Conservation (phyloP, 169 alveolate genomes). For the Eimeria maxima region DNA sequence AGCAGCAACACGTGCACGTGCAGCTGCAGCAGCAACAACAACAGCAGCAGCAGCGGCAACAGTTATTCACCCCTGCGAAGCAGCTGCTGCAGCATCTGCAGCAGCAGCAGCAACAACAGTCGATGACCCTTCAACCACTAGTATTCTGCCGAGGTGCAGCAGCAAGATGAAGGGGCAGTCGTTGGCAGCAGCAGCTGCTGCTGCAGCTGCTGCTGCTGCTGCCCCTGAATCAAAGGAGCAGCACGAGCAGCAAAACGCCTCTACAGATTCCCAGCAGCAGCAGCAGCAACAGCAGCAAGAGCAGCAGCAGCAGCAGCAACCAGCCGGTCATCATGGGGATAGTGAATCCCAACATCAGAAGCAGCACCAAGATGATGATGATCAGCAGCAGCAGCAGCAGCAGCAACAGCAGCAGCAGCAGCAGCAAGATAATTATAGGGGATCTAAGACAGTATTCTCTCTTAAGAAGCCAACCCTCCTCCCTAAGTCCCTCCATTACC, state of each 20-base stretch:
- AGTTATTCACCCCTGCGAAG: no score
- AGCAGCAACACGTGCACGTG: no score
- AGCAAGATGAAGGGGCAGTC: conserved; percentile 23
- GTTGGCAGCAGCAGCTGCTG: conserved; percentile 6
- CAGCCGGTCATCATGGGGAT: not conserved
- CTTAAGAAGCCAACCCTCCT: conserved; percentile 55
- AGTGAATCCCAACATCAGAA: not conserved
- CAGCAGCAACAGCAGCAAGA: conserved; percentile 20
- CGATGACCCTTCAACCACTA: not conserved
- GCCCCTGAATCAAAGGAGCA: not conserved
- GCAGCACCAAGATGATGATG: not conserved
- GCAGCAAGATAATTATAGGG: not conserved
- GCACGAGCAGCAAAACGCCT: not conserved
- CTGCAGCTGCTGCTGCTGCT: not conserved
- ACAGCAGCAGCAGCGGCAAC: conserved; percentile 44
- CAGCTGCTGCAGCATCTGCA: no score
- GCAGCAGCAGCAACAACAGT: not conserved
- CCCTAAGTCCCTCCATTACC: conserved; percentile 44
- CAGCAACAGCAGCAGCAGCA: conserved; percentile 7
- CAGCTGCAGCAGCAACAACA: no score
- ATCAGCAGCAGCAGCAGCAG: conserved; percentile 27
- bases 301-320: conserved; percentile 22
- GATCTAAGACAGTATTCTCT: conserved; percentile 17
- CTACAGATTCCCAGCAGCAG: not conserved
- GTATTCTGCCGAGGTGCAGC: not conserved